These are phyloP conservation scores for Blastomyces gilchristii DNA, from an alignment of 2,329 filamentous ascomycete species.

Conservation along the genomic window DNA sequence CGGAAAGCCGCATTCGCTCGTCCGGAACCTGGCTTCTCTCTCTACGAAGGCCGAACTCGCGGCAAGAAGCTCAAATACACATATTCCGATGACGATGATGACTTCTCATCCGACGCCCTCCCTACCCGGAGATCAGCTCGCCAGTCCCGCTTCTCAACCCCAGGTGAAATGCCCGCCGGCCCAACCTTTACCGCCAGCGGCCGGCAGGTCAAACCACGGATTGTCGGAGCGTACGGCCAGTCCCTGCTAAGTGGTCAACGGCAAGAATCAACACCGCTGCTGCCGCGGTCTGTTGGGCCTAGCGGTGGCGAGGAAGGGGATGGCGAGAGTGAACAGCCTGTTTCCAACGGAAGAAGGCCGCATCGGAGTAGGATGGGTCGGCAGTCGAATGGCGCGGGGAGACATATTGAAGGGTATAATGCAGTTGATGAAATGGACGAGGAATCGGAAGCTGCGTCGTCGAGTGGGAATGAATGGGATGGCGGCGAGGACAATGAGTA, in stretches of 20 bases:
- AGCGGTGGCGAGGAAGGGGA: constrained; percentile 35
- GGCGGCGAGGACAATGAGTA: constrained; percentile 63
- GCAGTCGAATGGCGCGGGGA: constrained; percentile 22
- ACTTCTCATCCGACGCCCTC: constrained; percentile 48
- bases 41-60: constrained; percentile 91
- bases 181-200: constrained; percentile 72
- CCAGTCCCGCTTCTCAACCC: constrained; percentile 57
- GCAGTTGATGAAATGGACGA: constrained; percentile 56
- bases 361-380: constrained; percentile 23
- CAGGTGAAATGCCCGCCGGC: constrained; percentile 52
- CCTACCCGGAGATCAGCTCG: constrained; percentile 55
- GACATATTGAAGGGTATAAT: constrained; percentile 46
- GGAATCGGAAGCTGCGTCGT: constrained; percentile 51
- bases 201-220: constrained; percentile 56
- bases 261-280: constrained; percentile 36
- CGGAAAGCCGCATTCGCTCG: constrained; percentile 80
- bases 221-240: constrained; percentile 48
- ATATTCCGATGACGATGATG: constrained; percentile 79
- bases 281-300: constrained; percentile 25
- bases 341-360: constrained; percentile 33
- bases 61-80: constrained; percentile 96
- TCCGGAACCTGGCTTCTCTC: constrained; percentile 77
- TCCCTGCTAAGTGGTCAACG: constrained; percentile 44
- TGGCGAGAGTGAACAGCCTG: constrained; percentile 27
- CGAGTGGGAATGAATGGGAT: constrained; percentile 56